Base-by-base conservation (phyloP, 495 filamentous ascomycete genomes). In the Friedmanniomyces simplex region DNA sequence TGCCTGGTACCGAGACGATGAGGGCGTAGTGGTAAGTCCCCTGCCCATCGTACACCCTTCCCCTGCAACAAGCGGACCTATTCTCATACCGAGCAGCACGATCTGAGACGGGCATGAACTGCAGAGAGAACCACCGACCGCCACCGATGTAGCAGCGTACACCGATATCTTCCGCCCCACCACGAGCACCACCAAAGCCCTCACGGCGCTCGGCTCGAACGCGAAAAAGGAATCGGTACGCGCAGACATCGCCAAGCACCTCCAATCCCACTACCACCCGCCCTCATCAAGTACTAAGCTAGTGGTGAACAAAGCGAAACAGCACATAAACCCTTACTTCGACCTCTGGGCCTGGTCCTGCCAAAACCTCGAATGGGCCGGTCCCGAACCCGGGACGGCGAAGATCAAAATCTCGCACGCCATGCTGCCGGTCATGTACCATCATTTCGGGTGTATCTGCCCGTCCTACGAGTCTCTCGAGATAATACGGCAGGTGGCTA, bases 381-480 rank as follows among this genome's bases (percentile, higher is more conserved):
- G 81, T 0, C 81, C 81, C 0, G 58, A 64, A 58, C 41, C 61
- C 0, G 53, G 59, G n/a, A 74, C 71, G n/a, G 59, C 37, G 1
- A 58, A 64, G 24, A 63, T 73, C 2, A 71, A 70, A 30, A 69
- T 64, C 21, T 69, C 71, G 25, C 81, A 85, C 61, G 79, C 78
- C 60, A 67, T 82, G 1, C 72, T 84, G 1, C 80, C 82, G 7
- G 65, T 85, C n/a, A 66, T 84, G 24, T 83, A 83, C 73, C 82
- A 85, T 68, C 82, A 85, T 66, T 84, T 84, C 67, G 79, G 79
- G 36, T 85, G 82, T 71, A 75, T 76, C 7, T 74, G 76, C 13
- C 82, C 82, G 1, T 73, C 71, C 20, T 78, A 80, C 70, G 77
- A 82, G 52, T 71, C 73, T 0, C 68, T 86, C 20, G 58, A 62